Percentiles rank a stretch among this genome's conserved stretches.
These are phyloP conservation scores for Plasmopara halstedii DNA, from an alignment of 352 stramenopile species.

Conservation along the genomic window DNA sequence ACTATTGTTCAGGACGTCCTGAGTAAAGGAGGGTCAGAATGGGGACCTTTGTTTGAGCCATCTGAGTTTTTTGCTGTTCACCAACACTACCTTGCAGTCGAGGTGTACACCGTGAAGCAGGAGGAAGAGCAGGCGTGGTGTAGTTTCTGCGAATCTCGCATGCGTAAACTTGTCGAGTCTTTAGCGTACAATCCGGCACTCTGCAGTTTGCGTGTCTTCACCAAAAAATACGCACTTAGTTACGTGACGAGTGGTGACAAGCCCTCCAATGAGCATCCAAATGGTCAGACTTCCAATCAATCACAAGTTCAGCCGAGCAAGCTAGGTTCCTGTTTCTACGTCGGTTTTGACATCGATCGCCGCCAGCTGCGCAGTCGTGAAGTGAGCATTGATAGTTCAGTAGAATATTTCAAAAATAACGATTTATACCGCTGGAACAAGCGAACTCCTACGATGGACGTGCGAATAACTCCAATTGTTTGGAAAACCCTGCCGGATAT, in stretches of 20 bases:
- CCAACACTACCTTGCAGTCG: conserved; percentile 87
- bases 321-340: conserved; percentile 78
- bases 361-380: conserved; percentile 67
- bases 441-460: conserved; percentile 77
- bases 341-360: conserved; percentile 80
- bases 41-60: conserved; percentile 69
- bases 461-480: conserved; percentile 74
- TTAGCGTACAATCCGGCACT: conserved; percentile 76
- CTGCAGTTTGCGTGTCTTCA: conserved; percentile 73
- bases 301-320: conserved; percentile 30
- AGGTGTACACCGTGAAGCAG: conserved; percentile 85
- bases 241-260: conserved; percentile 36
- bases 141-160: conserved; percentile 90
- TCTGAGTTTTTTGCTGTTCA: conserved; percentile 86
- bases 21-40: conserved; percentile 73
- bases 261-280: conserved; percentile 6
- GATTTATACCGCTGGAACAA: conserved; percentile 88
- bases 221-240: conserved; percentile 77
- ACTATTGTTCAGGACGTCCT: conserved; percentile 80
- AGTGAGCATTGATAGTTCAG: conserved; percentile 79
- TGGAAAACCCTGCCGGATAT: conserved; percentile 81
- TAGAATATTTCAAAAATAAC: conserved; percentile 87
- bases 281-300: conserved; percentile 7
- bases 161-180: conserved; percentile 87
- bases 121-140: conserved; percentile 91